Percentiles rank a stretch among this genome's conserved stretches.
These are phyloP conservation scores for Talaromyces islandicus DNA, from an alignment of 2,329 filamentous ascomycete genomes.

Conservation along the genomic window DNA sequence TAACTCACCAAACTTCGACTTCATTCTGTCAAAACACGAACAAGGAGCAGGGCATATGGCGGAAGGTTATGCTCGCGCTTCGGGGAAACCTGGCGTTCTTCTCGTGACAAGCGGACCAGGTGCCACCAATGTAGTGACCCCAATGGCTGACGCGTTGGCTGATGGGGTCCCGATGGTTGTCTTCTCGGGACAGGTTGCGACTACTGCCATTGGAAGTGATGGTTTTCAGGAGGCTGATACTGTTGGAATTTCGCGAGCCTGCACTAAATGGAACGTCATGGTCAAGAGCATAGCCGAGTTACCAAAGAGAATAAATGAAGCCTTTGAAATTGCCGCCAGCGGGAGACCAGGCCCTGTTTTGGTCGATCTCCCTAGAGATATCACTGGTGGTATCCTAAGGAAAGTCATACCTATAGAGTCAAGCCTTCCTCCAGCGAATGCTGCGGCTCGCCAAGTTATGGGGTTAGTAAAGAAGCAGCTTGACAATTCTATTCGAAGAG, in stretches of 20 bases:
- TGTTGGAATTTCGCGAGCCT: constrained; percentile 85
- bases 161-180: constrained; percentile 96
- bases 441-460: constrained; percentile 73
- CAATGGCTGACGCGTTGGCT: constrained; percentile 91
- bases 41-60: constrained; percentile 99
- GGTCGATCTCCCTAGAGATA: constrained; percentile 93
- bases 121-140: constrained; percentile 93
- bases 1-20: constrained; percentile 95
- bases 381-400: constrained; percentile 77
- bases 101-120: constrained; percentile 94
- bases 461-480: constrained; percentile 69
- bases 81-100: constrained; percentile 90
- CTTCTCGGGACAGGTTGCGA: constrained; percentile 89
- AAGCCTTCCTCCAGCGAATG: constrained; percentile 74
- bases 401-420: constrained; percentile 76
- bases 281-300: constrained; percentile 92
- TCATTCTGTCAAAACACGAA: constrained; percentile 91
- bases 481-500: constrained; percentile 64
- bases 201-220: constrained; percentile 84
- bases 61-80: constrained; percentile 89
- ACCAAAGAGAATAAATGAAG: constrained; percentile 90
- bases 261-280: constrained; percentile 99
- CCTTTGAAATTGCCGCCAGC: constrained; percentile 94
- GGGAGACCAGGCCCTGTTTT: constrained; percentile 91
- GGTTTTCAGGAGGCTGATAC: constrained; percentile 97